Evolutionary conservation across 192 early-diverging fungal species (phyloP).

Genomic region (Bifiguratus adelaidae): DNA sequence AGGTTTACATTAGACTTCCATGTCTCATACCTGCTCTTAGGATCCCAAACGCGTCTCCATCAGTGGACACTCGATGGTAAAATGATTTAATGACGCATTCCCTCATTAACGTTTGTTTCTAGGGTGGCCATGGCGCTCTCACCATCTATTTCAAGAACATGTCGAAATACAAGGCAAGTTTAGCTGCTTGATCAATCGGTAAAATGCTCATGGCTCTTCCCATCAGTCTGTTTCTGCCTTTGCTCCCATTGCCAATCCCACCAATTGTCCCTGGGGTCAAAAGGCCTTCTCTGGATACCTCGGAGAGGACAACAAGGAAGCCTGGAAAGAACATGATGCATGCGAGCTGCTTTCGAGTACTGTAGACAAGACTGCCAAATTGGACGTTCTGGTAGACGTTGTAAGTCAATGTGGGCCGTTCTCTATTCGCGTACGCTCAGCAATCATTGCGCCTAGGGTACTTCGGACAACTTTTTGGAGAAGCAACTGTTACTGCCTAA

Average conservation of each 20-base stretch:
- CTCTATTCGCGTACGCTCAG: neutral
- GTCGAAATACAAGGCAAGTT: conserved; percentile 42
- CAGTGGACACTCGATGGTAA: conserved; percentile 66
- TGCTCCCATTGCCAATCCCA: conserved; percentile 71
- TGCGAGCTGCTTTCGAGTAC: conserved; percentile 50
- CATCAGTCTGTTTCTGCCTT: conserved; percentile 59
- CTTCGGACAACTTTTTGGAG: conserved; percentile 55
- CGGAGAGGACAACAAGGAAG: conserved; percentile 33
- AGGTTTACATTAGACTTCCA: neutral
- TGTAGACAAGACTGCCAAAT: conserved; percentile 7
- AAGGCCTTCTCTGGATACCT: conserved; percentile 75
- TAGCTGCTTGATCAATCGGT: neutral
- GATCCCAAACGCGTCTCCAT: conserved; percentile 48
- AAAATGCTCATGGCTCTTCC: neutral
- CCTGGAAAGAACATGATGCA: conserved; percentile 69
- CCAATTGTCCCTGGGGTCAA: conserved; percentile 62
- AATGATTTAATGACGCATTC: neutral
- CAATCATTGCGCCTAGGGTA: conserved; percentile 52
- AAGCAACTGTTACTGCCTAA: conserved; percentile 52
- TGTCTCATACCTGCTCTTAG: conserved; percentile 1
- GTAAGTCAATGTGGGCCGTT: conserved; percentile 4
- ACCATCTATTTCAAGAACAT: conserved; percentile 64
- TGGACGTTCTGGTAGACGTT: conserved; percentile 29
- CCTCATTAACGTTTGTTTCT: neutral
- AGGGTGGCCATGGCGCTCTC: conserved; percentile 88